Conservation (phyloP, 2,329 filamentous ascomycete species). For the Achaetomium macrosporum region DNA sequence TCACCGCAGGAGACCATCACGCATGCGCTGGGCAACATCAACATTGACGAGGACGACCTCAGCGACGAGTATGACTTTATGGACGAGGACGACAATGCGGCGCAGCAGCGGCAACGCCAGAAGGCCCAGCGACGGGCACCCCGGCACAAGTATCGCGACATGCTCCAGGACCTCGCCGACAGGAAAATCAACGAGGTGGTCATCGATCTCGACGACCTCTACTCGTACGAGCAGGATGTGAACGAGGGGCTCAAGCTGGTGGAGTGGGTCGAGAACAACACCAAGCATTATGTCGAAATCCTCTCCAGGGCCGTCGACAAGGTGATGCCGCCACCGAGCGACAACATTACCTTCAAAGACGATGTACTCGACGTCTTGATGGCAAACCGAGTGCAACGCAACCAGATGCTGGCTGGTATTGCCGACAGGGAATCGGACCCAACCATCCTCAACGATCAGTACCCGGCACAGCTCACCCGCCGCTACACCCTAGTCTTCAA, state of each 20-base stretch:
- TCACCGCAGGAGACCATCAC: conserved; percentile 64
- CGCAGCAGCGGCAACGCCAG: conserved; percentile 44
- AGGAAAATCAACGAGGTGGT: conserved; percentile 69
- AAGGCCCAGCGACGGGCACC: conserved; percentile 48
- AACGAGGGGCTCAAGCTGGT: conserved; percentile 68
- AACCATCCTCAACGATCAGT: conserved; percentile 65
- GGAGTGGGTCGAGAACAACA: conserved; percentile 81
- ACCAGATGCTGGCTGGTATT: conserved; percentile 66
- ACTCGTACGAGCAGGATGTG: conserved; percentile 68
- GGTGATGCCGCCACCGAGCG: conserved; percentile 70
- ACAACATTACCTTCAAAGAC: conserved; percentile 87
- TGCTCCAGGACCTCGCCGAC: conserved; percentile 83
- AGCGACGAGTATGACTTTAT: conserved; percentile 92
- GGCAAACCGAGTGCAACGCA: conserved; percentile 81
- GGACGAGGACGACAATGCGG: conserved; percentile 67
- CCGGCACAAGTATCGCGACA: conserved; percentile 80
- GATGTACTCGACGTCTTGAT: conserved; percentile 96
- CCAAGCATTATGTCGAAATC: conserved; percentile 92
- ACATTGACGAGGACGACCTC: conserved; percentile 78
- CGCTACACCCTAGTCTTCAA: conserved; percentile 97
- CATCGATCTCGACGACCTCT: conserved; percentile 85
- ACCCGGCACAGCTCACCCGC: conserved; percentile 85
- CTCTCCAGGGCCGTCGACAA: conserved; percentile 83
- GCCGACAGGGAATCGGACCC: conserved; percentile 61
- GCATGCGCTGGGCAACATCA: conserved; percentile 76